These are phyloP conservation scores for Sistotremastrum suecicum DNA, from an alignment of 768 basidiomycete genomes.

Conservation along the genomic window DNA sequence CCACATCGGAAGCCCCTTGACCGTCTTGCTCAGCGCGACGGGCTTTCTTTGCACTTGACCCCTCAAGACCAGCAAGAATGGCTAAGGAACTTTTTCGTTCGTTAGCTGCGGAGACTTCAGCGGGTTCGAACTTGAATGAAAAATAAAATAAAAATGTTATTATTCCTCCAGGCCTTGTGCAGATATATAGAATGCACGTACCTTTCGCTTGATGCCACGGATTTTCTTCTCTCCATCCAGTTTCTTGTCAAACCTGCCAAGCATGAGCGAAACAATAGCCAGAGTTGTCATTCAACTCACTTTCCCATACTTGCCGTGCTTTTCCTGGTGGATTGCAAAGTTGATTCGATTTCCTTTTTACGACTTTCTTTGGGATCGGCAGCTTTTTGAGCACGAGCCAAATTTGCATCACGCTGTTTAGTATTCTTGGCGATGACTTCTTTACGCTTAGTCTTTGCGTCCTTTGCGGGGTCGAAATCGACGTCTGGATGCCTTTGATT, in stretches of 20 bases:
- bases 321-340: conserved; percentile 57
- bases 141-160: neutral
- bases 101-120: conserved; percentile 43
- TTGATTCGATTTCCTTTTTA: conserved; percentile 62
- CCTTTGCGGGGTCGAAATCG: conserved; percentile 67
- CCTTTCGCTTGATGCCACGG: conserved; percentile 87
- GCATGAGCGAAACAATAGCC: neutral
- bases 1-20: conserved; percentile 27
- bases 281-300: conserved; percentile 5
- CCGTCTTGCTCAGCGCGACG: conserved; percentile 25
- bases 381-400: conserved; percentile 37
- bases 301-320: conserved; percentile 92
- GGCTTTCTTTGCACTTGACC: conserved; percentile 46
- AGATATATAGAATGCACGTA: conserved; percentile 17
- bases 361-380: conserved; percentile 30
- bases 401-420: conserved; percentile 58
- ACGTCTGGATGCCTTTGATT: conserved; percentile 33
- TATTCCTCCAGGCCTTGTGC: neutral
- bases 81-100: conserved; percentile 68
- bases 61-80: conserved; percentile 64
- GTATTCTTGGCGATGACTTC: conserved; percentile 75
- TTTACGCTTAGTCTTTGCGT: conserved; percentile 67
- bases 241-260: conserved; percentile 62
- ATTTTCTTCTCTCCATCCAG: conserved; percentile 87
- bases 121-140: conserved; percentile 64